Conservation (phyloP, 169 alveolate genomes). For the Eimeria sp. region DNA sequence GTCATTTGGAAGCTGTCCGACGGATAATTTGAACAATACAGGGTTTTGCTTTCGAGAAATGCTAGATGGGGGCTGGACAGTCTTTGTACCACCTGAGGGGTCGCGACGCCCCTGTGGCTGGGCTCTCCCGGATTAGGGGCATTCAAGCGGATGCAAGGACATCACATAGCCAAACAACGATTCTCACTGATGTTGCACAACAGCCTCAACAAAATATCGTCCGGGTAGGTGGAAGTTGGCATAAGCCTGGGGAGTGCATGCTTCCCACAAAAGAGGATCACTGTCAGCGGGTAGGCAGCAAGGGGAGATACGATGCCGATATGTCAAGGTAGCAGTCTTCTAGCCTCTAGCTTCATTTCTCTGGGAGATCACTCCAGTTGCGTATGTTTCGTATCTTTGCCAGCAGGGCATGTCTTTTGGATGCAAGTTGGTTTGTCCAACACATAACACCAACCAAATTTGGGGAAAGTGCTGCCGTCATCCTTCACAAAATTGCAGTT, state of each 20-base stretch:
- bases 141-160: slow-evolving; percentile 46
- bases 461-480: not conserved
- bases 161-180: slow-evolving; percentile 20
- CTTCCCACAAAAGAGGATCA: not conserved
- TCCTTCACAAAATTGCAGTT: not conserved
- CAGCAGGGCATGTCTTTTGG: no score
- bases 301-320: not conserved
- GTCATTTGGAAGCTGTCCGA: not conserved
- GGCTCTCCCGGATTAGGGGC: slow-evolving; percentile 23
- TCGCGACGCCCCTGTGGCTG: slow-evolving; percentile 22
- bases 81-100: slow-evolving; percentile 42
- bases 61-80: slow-evolving; percentile 67
- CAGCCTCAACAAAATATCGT: slow-evolving; percentile 30
- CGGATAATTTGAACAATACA: not conserved
- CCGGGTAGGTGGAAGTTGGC: slow-evolving; percentile 11
- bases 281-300: not conserved
- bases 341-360: not conserved
- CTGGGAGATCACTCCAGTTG: not conserved
- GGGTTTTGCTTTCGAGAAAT: not conserved
- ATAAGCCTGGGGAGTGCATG: not conserved
- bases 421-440: not conserved
- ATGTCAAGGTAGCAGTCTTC: not conserved
- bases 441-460: not conserved
- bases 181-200: slow-evolving; percentile 23
- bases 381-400: not conserved